Evolutionary conservation across 2,329 filamentous ascomycete species (phyloP).

Genomic region (Cryphonectria radicalis): DNA sequence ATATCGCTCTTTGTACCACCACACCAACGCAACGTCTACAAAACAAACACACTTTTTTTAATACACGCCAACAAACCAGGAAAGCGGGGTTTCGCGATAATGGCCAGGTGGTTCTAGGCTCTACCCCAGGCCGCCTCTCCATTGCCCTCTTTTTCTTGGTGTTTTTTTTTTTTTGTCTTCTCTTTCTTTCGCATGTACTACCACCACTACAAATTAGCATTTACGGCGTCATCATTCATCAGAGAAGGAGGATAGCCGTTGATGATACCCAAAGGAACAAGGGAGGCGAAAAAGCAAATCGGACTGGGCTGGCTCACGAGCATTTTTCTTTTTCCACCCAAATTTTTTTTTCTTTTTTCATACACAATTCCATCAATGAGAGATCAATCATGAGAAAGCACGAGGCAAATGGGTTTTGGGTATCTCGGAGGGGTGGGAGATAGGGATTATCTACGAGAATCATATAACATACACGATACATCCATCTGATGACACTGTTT

Average conservation of each 20-base stretch:
- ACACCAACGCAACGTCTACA: constrained; percentile 28
- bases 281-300: constrained; percentile 15
- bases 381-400: constrained; percentile 22
- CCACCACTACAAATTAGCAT: constrained; percentile 19
- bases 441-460: constrained; percentile 13
- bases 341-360: background rate
- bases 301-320: constrained; percentile 9
- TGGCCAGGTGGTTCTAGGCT: constrained; percentile 7
- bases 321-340: background rate
- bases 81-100: constrained; percentile 19
- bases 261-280: constrained; percentile 30
- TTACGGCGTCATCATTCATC: constrained; percentile 27
- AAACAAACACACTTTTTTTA: constrained; percentile 20
- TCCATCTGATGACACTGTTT: constrained; percentile 13
- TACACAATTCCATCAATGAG: constrained; percentile 1
- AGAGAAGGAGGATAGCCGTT: constrained; percentile 29
- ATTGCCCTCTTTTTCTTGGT: constrained; percentile 6
- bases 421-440: background rate
- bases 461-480: constrained; percentile 18
- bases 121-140: background rate
- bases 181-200: constrained; percentile 18
- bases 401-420: constrained; percentile 21
- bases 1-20: constrained; percentile 23
- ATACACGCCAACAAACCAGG: constrained; percentile 10
- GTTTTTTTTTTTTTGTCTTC: constrained; percentile 20